Evolutionary conservation across 164 flowering plant species (phyloP), one percentile per base, ranked within the genome.

Genomic region (Liquidambar formosana): DNA sequence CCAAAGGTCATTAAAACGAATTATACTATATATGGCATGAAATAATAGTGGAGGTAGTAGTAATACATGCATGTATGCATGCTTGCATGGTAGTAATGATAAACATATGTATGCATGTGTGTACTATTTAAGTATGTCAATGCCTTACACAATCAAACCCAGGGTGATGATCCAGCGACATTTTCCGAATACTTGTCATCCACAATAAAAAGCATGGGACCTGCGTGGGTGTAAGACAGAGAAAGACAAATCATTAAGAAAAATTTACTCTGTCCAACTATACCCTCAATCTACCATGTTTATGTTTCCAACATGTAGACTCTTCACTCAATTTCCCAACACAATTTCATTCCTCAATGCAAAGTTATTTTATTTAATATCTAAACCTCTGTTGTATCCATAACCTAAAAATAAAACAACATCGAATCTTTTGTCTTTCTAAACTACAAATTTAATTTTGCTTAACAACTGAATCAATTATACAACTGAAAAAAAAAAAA

Each of bases 141-240:
- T n/a, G 22, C 8, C 90, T 89, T 89, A 94, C 98, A 77, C 72
- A 76, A 76, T 94, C 98, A 89, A 94, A 94, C 54, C 96, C 98
- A 53, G 86, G 84, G 77, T 94, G 89, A 68, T 85, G 82, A 78
- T 83, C 83, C 73, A 92, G 64, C 52, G 94, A 88, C 98, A 94
- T 94, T 68, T 81, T 85, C n/a, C 97, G 87, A 61, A 89, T 73
- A 69, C 79, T 86, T 53, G 76, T 68, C 86, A 92, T 77, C 89
- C 89, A 84, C 80, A 90, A 74, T 57, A 92, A 46, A 78, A 92
- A 90, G 86, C 90, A 88, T 8, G 98, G 97, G 16, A 83, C 73
- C 98, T 94, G 88, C 76, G 80, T 21, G 58, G 61, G 58, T 47
- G 28, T 21, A 64, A 10, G 21, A 21, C 33, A 64, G 54, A 0